Conservation (phyloP, 208 protist species). For the Leishmania lainsoni region DNA sequence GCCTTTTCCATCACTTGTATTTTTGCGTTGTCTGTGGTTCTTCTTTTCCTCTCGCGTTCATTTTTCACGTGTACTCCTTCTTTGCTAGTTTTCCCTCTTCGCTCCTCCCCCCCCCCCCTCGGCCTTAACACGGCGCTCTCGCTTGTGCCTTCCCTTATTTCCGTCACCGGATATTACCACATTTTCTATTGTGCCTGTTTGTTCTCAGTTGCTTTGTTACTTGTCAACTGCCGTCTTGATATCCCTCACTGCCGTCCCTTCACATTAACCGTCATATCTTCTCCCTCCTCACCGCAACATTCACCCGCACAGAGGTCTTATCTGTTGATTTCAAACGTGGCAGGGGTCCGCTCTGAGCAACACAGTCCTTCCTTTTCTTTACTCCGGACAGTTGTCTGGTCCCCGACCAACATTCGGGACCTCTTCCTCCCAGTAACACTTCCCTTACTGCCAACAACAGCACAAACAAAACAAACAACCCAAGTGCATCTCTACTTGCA, state of each 20-base stretch:
- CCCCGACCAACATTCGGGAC: neutral
- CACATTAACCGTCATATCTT: neutral
- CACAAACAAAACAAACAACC: neutral
- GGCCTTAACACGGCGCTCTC: neutral
- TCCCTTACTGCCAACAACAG: neutral
- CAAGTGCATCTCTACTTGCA: neutral
- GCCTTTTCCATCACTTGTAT: neutral
- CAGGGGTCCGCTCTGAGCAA: neutral
- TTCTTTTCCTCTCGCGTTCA: neutral
- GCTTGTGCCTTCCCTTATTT: neutral
- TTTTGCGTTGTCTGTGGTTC: neutral
- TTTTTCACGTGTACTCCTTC: neutral
- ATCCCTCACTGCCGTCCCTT: neutral
- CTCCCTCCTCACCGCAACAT: neutral
- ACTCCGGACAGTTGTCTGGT: no score
- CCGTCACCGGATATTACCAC: neutral
- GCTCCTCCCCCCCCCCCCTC: neutral
- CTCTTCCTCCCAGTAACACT: neutral
- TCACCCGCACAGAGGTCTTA: neutral
- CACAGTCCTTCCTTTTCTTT: neutral
- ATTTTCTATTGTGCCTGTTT: neutral
- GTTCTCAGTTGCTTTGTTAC: neutral
- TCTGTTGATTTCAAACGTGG: neutral
- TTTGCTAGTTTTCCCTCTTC: neutral
- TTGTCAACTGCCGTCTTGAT: neutral